phyloP scores from a whole-genome alignment of 345 rosid species.

The Fremontodendron californicum region DNA sequence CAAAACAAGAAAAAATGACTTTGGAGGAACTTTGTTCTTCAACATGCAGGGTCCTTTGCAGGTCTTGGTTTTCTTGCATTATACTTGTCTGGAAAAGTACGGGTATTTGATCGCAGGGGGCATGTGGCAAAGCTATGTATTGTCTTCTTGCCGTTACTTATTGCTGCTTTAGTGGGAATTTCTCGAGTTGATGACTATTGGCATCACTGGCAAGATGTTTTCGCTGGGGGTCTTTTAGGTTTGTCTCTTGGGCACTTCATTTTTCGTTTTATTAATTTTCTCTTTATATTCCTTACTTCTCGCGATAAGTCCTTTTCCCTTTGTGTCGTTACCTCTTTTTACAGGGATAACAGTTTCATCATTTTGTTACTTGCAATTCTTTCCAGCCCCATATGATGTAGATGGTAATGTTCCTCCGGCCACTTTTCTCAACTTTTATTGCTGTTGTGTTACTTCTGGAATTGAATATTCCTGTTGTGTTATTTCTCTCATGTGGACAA shows the following conservation, averaged over 20 bases:
- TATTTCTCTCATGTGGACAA: neutral
- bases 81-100: constrained; percentile 77
- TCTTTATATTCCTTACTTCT: neutral
- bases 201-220: constrained; percentile 99
- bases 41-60: constrained; percentile 80
- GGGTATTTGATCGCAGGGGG: constrained; percentile 75
- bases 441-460: neutral
- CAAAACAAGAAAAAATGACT: neutral
- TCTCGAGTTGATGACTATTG: constrained; percentile 95
- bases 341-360: constrained; percentile 54
- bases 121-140: constrained; percentile 90
- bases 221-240: constrained; percentile 86
- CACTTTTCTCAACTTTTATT: neutral
- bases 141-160: constrained; percentile 60
- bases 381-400: constrained; percentile 62
- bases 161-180: constrained; percentile 75
- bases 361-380: constrained; percentile 80
- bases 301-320: constrained; percentile 6
- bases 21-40: constrained; percentile 24
- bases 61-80: constrained; percentile 74
- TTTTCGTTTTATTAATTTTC: neutral
- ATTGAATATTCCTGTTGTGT: neutral
- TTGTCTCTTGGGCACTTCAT: neutral
- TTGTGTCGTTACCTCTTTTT: constrained; percentile 9
- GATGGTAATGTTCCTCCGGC: constrained; percentile 42